Percentiles rank a stretch among this genome's conserved stretches.
Conservation (phyloP, 2,329 filamentous ascomycete species). For the Cladosporium austrohemisphaericum region DNA sequence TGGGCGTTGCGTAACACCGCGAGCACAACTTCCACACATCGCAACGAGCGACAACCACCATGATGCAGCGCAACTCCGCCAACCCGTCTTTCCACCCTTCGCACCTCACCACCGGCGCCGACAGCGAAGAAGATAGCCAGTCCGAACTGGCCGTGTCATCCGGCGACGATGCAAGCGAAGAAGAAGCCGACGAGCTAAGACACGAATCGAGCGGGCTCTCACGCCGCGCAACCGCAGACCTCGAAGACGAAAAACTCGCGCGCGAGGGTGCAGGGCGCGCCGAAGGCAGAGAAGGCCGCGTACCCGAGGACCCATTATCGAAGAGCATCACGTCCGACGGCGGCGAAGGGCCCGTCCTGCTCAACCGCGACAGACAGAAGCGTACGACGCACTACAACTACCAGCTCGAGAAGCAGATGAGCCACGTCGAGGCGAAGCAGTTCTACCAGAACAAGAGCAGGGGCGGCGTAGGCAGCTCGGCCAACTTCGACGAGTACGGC, state of each 20-base stretch:
- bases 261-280: neutral
- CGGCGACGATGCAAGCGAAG: constrained; percentile 18
- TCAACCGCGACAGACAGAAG: constrained; percentile 51
- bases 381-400: constrained; percentile 91
- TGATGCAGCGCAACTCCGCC: constrained; percentile 31
- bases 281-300: constrained; percentile 8
- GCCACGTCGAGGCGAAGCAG: constrained; percentile 87
- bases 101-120: constrained; percentile 21
- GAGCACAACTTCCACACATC: too few relatives aligned
- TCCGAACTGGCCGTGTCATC: constrained; percentile 21
- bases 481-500: constrained; percentile 1
- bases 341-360: constrained; percentile 32
- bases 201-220: constrained; percentile 28
- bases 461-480: constrained; percentile 4
- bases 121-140: constrained; percentile 24
- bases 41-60: constrained; percentile 8
- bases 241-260: constrained; percentile 17
- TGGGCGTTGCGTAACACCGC: too few relatives aligned
- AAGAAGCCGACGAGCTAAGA: constrained; percentile 17
- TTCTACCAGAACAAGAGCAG: constrained; percentile 69
- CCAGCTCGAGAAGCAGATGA: constrained; percentile 89
- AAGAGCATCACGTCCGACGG: constrained; percentile 20
- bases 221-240: constrained; percentile 25
- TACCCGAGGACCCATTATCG: constrained; percentile 17
- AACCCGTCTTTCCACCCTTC: constrained; percentile 26